Conservation (phyloP, 2,329 filamentous ascomycete species). For the Fusarium chuoi region DNA sequence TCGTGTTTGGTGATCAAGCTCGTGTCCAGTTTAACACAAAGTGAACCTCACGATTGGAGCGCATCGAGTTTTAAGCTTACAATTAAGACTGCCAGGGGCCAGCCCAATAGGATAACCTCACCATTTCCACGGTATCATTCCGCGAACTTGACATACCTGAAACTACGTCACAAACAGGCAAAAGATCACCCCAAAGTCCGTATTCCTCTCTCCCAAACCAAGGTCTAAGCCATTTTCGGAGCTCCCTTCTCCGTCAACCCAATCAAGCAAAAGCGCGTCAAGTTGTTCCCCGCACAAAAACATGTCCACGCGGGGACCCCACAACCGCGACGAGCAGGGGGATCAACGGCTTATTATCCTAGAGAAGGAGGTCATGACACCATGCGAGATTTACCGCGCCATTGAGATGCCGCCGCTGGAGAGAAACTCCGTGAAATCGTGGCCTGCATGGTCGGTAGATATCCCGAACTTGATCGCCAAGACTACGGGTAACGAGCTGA, state of each 20-base stretch:
- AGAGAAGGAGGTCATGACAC: slow-evolving; percentile 13
- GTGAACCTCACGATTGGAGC: not conserved
- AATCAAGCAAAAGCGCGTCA: slow-evolving; percentile 10
- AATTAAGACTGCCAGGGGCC: not conserved
- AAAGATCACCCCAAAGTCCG: not conserved
- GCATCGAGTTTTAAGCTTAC: not conserved
- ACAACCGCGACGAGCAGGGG: slow-evolving; percentile 1
- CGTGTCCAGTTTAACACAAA: rapidly evolving
- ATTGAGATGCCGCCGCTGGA: slow-evolving; percentile 8
- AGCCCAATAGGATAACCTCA: not conserved
- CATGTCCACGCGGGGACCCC: slow-evolving; percentile 21
- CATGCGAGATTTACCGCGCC: slow-evolving; percentile 10
- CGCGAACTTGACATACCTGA: not conserved
- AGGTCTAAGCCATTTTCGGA: not conserved
- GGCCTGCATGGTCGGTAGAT: slow-evolving; percentile 7
- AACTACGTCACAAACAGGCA: slow-evolving; percentile 8
- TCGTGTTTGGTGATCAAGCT: not conserved
- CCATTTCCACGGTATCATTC: not conserved
- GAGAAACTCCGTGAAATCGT: not conserved
- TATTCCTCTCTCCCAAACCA: not conserved
- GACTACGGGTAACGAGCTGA: not conserved
- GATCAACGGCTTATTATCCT: not conserved
- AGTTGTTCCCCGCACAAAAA: slow-evolving; percentile 13
- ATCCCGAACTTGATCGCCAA: slow-evolving; percentile 6
- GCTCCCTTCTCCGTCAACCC: slow-evolving; percentile 5